phyloP scores from a whole-genome alignment of 169 alveolate species.

The Eimeria falciformis region DNA sequence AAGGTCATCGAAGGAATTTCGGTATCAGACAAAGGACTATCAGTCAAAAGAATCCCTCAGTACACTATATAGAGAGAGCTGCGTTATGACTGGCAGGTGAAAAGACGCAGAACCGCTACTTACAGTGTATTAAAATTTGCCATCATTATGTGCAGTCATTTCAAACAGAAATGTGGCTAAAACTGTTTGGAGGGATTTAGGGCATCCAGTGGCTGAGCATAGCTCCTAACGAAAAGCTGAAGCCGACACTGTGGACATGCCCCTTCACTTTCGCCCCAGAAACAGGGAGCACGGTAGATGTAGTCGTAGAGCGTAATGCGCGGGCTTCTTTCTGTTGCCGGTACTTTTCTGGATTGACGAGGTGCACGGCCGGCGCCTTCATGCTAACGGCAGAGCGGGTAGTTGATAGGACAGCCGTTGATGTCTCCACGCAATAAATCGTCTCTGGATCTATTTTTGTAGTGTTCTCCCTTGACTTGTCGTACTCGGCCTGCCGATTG shows the following conservation, averaged over 20 bases:
- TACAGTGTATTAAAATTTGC: too few species aligned
- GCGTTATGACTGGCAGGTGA: too few species aligned
- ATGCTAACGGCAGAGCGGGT: background rate
- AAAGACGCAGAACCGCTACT: too few species aligned
- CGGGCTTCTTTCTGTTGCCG: conserved; percentile 61
- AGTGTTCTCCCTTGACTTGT: conserved; percentile 65
- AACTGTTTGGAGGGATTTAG: background rate
- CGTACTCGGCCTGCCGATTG: conserved; percentile 56
- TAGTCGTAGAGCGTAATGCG: conserved; percentile 40
- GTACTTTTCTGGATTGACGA: conserved; percentile 56
- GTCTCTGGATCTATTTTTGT: conserved; percentile 42
- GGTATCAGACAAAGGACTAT: too few species aligned
- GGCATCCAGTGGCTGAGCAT: conserved; percentile 49
- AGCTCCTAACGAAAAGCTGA: conserved; percentile 22
- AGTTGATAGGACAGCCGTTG: background rate
- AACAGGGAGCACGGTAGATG: conserved; percentile 40
- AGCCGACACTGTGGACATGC: background rate
- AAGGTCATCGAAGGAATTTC: too few species aligned
- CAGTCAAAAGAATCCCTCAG: too few species aligned
- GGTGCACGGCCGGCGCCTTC: conserved; percentile 21
- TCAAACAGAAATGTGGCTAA: too few species aligned
- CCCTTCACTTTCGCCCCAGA: too few species aligned
- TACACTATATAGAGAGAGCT: too few species aligned
- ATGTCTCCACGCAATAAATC: conserved; percentile 59
- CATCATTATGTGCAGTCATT: too few species aligned